Evolutionary conservation across 345 rosid species (phyloP), one percentile per base, ranked within the genome.

Genomic region (Citrus trifoliata): DNA sequence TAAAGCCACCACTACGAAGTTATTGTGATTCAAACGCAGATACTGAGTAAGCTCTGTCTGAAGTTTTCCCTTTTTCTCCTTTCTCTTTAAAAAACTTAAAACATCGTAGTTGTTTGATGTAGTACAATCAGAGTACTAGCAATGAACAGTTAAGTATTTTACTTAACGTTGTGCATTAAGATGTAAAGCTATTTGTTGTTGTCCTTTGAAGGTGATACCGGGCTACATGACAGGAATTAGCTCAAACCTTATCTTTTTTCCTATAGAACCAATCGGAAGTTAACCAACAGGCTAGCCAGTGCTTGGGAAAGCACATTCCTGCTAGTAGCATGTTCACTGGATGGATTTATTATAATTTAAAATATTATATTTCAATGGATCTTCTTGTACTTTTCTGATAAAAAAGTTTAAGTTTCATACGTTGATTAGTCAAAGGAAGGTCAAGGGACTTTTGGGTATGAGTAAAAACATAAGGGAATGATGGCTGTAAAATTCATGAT

Each of bases 1-100:
- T 92, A 37, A 97, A 98, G 60, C 95, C 91, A 67, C 82, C 82
- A 70, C 81, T 95, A 79, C 83, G 91, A 83, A 87, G 90, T 81
- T 88, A 85, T 80, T 83, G 86, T 76, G 95, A 89, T 80, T 84
- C 89, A 70, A 78, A 82, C 55, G 77, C 85, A 60, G 82, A 83
- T 76, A 85, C 84, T 46, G 78, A 87, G 98, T 92, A 86, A 85
- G 86, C 74, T 81, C 63, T 81, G 73, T 81, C 51, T 33, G 51
- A 24, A 10, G 4, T 48, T 71, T 61, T 73, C 64, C 37, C 25
- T 19, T 48, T 51, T 64, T 64, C 46, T 12, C 27, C 28, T 65
- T 64, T 58, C 64, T 12, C 27, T 42, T 65, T 55, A 40, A 10
- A 74, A 79, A 82, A 56, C 21, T 21, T 62, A 25, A 77, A 82